These are phyloP conservation scores for Diaporthe destruens DNA, from an alignment of 2,329 filamentous ascomycete genomes.

Conservation along the genomic window DNA sequence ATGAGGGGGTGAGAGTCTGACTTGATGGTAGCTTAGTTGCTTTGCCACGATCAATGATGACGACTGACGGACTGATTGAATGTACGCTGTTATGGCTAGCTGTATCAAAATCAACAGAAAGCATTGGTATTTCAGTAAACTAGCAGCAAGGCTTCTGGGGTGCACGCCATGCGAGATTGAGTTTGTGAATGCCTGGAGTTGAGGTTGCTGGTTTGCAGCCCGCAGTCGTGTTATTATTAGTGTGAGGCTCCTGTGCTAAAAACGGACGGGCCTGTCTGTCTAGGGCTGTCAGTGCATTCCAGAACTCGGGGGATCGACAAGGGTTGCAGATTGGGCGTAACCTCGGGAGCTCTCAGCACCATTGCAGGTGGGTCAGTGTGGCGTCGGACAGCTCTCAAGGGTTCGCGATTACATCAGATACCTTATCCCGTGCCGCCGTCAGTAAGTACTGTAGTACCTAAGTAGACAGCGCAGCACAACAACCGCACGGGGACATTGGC, in stretches of 20 bases:
- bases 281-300: neutral
- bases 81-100: slow-evolving; percentile 18
- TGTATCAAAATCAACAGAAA: slow-evolving; percentile 26
- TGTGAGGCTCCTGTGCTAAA: slow-evolving; percentile 22
- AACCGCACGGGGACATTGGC: neutral
- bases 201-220: neutral
- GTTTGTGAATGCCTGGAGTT: neutral
- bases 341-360: slow-evolving; percentile 34
- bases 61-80: slow-evolving; percentile 25
- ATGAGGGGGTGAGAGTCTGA: slow-evolving; percentile 10
- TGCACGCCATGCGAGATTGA: neutral
- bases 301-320: slow-evolving; percentile 28
- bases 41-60: slow-evolving; percentile 33
- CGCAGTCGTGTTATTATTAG: neutral
- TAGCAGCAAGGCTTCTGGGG: neutral
- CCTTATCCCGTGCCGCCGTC: slow-evolving; percentile 10
- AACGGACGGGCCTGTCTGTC: slow-evolving; percentile 9
- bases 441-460: too few relatives aligned
- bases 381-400: slow-evolving; percentile 23
- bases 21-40: slow-evolving; percentile 12
- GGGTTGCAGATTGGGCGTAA: slow-evolving; percentile 31
- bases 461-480: neutral
- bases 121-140: slow-evolving; percentile 4
- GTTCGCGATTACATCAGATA: slow-evolving; percentile 33
- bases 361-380: slow-evolving; percentile 26